Evolutionary conservation across 2,329 filamentous ascomycete species (phyloP).

Genomic region (Raffaelea ambrosiae): DNA sequence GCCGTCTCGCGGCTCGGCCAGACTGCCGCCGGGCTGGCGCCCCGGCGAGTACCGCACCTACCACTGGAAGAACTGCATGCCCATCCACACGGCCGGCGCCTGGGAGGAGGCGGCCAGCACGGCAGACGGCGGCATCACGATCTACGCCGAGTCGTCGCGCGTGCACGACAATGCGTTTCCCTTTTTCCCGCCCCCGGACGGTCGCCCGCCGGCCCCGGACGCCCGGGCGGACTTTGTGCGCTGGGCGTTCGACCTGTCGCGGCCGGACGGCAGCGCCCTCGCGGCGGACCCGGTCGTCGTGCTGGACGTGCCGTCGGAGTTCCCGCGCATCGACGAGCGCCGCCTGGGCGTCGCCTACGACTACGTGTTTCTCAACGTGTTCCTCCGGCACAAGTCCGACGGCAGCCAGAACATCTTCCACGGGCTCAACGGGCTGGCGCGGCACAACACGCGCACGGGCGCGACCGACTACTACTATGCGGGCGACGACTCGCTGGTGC

Average conservation of each 20-base stretch:
- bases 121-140: conserved; percentile 3
- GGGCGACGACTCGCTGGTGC: conserved; percentile 1
- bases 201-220: conserved; percentile 19
- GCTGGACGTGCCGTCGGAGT: conserved; percentile 18
- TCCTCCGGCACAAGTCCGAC: not conserved
- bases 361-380: conserved; percentile 1
- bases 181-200: conserved; percentile 28
- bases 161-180: conserved; percentile 28
- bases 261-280: conserved; percentile 15
- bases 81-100: conserved; percentile 31
- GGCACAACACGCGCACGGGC: not conserved
- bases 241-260: conserved; percentile 27
- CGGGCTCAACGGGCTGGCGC: not conserved
- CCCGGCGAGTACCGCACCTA: conserved; percentile 16
- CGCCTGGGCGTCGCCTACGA: conserved; percentile 12
- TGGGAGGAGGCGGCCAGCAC: conserved; percentile 27
- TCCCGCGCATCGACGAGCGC: conserved; percentile 34
- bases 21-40: conserved; percentile 13
- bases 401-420: conserved; percentile 1
- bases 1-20: no score
- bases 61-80: conserved; percentile 21
- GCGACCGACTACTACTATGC: not conserved
- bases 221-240: conserved; percentile 32
- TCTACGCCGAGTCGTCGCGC: conserved; percentile 27
- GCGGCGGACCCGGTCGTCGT: conserved; percentile 21